Conservation (phyloP, 306 rosid species). For the Prunus mira region DNA sequence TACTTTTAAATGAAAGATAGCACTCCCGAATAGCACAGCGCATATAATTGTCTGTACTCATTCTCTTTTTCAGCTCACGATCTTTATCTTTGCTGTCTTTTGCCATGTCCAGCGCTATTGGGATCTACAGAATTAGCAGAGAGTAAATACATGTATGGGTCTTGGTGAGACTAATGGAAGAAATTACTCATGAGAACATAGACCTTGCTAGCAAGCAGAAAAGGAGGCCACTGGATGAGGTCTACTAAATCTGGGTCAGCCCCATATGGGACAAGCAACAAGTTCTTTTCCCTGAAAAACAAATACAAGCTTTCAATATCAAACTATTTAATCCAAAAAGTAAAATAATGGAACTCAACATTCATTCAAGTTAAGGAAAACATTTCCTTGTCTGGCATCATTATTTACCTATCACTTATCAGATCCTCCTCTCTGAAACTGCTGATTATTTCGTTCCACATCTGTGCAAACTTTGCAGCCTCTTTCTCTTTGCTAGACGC, state of each 20-base stretch:
- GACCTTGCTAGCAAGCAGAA: constrained; percentile 99
- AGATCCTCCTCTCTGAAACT: constrained; percentile 96
- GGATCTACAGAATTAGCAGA: constrained; percentile 52
- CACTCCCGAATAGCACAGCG: constrained; percentile 79
- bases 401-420: constrained; percentile 64
- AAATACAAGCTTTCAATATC: constrained; percentile 15
- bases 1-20: constrained; percentile 68
- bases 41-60: constrained; percentile 70
- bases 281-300: constrained; percentile 80
- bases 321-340: constrained; percentile 2
- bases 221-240: constrained; percentile 97
- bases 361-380: background rate
- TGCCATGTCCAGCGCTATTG: constrained; percentile 96
- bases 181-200: constrained; percentile 16
- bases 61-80: constrained; percentile 71
- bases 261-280: constrained; percentile 85
- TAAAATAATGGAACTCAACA: constrained; percentile 11
- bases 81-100: constrained; percentile 72
- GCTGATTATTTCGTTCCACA: constrained; percentile 84
- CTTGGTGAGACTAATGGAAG: constrained; percentile 1
- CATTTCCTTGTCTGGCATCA: constrained; percentile 13
- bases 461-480: constrained; percentile 88
- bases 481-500: constrained; percentile 55
- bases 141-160: constrained; percentile 1
- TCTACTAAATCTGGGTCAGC: constrained; percentile 66